Conservation (phyloP, 140 eudicot species). For the Cichorium intybus region DNA sequence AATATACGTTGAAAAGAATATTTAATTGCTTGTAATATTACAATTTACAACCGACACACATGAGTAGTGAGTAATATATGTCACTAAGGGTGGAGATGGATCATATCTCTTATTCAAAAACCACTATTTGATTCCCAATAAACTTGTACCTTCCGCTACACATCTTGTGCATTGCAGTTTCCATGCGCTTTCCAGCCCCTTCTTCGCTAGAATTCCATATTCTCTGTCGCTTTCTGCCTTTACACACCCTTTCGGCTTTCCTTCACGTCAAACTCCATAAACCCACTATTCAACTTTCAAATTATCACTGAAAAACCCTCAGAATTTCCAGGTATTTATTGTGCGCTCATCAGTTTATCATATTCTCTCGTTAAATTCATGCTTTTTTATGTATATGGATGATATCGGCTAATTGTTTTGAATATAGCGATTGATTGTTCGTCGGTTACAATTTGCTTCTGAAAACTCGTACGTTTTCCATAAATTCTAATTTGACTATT, state of each 20-base stretch:
- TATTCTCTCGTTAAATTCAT: neutral
- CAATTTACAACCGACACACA: too few relatives aligned
- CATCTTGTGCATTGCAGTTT: slow-evolving; percentile 2
- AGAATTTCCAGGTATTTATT: slow-evolving; percentile 11
- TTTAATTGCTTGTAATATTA: too few relatives aligned
- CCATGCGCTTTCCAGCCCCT: slow-evolving; percentile 14
- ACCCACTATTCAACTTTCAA: slow-evolving; percentile 14
- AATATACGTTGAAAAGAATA: too few relatives aligned
- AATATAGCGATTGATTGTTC: neutral
- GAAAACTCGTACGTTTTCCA: neutral
- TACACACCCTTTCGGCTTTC: slow-evolving; percentile 8
- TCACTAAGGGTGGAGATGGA: neutral
- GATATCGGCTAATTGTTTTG: neutral
- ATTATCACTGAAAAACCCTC: slow-evolving; percentile 14
- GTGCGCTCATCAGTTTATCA: neutral
- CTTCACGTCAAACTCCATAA: slow-evolving; percentile 14
- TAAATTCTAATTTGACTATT: neutral
- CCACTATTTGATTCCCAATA: neutral
- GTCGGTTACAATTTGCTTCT: neutral
- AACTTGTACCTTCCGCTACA: slow-evolving; percentile 10
- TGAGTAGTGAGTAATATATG: too few relatives aligned
- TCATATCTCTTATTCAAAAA: neutral
- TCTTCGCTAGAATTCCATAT: slow-evolving; percentile 30
- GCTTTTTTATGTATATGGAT: neutral
- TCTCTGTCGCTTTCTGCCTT: slow-evolving; percentile 22